Evolutionary conservation across 768 basidiomycete genomes (phyloP), one percentile per base, ranked within the genome.

Genomic region (Cubamyces sp.): DNA sequence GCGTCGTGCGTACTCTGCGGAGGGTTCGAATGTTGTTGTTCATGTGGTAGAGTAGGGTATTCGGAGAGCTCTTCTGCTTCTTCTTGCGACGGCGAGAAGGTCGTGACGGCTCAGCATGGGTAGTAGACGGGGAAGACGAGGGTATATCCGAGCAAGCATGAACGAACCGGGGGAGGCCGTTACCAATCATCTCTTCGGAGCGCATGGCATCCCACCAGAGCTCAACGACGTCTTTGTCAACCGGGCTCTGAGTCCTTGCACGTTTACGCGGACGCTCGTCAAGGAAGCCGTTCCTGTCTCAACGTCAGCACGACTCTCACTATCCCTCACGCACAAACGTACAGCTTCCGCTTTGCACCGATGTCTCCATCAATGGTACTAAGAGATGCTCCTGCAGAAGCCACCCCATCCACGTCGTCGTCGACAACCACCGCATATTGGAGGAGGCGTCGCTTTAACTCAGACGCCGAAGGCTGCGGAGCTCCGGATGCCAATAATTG

Each of bases 161-260:
- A 72, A 75, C 30, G 73, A 75, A 68, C 73, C 79, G 18, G 76
- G 82, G 90, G 25, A 92, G 75, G 11, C 87, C 90, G 61, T 87
- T 88, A 25, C 79, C 82, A 26, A 90, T 73, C 21, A 91, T 76
- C 1, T 78, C 69, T 66, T 88, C 85, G 2, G 83, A 85, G 65
- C 84, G 84, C 40, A 86, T 80, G 3, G 87, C 87, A 28, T 82
- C 79, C 91, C 91, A 93, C 92, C 92, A 94, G 6, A 87, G 73
- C 40, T 86, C 82, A 6, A 79, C 77, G 3, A 78, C 67, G 43
- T 83, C 82, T 48, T 80, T 77, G 57, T 78, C 76, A 19, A 76
- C 77, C 41, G 78, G 73, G 16, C 70, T 56, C 26, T 74, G 77
- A 23, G 81, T 80, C 37, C 87, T 83, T 14, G 78, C 74, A 41